Evolutionary conservation across 2,329 filamentous ascomycete genomes (phyloP).

Genomic region (Diaporthe citriasiana): DNA sequence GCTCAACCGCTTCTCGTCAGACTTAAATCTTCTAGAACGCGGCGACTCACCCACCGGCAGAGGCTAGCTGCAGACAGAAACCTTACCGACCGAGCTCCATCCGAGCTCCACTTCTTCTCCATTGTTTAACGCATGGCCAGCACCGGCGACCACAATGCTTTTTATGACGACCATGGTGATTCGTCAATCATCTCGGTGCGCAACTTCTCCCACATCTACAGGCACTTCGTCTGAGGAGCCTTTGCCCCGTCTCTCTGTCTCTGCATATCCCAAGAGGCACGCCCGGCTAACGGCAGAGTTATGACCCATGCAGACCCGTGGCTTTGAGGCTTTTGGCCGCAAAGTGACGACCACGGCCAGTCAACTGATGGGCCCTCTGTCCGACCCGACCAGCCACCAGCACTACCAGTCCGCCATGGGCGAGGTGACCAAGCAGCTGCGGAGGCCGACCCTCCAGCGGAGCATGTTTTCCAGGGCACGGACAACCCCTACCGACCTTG

Average conservation of each 20-base stretch:
- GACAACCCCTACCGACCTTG: slow-evolving; percentile 92
- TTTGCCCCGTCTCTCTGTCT: slow-evolving; percentile 13
- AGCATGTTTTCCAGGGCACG: slow-evolving; percentile 92
- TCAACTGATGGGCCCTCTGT: slow-evolving; percentile 83
- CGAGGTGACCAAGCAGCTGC: slow-evolving; percentile 90
- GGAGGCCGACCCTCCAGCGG: slow-evolving; percentile 86
- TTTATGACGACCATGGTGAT: slow-evolving; percentile 64
- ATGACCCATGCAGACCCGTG: slow-evolving; percentile 74
- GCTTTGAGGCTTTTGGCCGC: slow-evolving; percentile 91
- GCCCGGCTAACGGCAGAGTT: slow-evolving; percentile 39
- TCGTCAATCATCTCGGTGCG: slow-evolving; percentile 60
- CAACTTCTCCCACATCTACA: slow-evolving; percentile 21
- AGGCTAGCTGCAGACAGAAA: slow-evolving; percentile 37
- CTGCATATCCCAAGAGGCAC: slow-evolving; percentile 30
- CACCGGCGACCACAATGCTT: slow-evolving; percentile 59
- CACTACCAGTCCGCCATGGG: slow-evolving; percentile 91
- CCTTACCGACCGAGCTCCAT: slow-evolving; percentile 39
- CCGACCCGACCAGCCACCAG: slow-evolving; percentile 66
- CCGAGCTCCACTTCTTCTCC: slow-evolving; percentile 42
- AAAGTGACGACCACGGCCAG: slow-evolving; percentile 95
- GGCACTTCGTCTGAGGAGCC: slow-evolving; percentile 24
- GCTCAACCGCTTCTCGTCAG: slow-evolving; percentile 16
- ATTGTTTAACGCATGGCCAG: slow-evolving; percentile 48
- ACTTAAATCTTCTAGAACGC: slow-evolving; percentile 35
- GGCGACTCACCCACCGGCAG: slow-evolving; percentile 29